Conservation (phyloP, 805 yeast species). For the Cyberlindnera veronae region DNA sequence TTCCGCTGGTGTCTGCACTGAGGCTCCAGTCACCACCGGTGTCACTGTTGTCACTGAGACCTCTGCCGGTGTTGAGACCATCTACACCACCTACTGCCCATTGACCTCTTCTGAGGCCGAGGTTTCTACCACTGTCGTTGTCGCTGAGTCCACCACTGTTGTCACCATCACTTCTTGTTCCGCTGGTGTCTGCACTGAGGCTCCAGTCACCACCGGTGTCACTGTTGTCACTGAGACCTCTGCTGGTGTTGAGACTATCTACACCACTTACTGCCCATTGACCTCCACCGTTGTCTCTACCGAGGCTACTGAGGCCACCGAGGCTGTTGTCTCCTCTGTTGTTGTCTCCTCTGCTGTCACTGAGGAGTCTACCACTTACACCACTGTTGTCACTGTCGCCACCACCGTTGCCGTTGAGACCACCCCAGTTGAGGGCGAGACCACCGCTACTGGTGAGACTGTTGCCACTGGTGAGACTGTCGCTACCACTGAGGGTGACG, state of each 20-base stretch:
- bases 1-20: conserved; percentile 12
- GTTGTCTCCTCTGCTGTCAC: conserved; percentile 24
- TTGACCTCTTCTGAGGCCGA: conserved; percentile 19
- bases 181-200: conserved; percentile 6
- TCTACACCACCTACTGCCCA: conserved; percentile 23
- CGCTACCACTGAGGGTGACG: conserved; percentile 9
- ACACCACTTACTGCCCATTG: conserved; percentile 23
- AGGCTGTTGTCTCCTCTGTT: conserved; percentile 15
- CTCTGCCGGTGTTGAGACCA: conserved; percentile 16
- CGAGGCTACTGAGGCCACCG: conserved; percentile 9
- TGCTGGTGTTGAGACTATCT: conserved; percentile 12
- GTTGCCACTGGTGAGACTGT: conserved; percentile 3
- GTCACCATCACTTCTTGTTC: conserved; percentile 29
- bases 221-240: conserved; percentile 30
- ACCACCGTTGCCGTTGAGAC: conserved; percentile 5
- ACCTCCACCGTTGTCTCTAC: conserved; percentile 22
- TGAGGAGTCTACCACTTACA: conserved; percentile 8
- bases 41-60: conserved; percentile 24
- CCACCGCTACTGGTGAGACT: conserved; percentile 5
- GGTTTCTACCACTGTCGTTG: conserved; percentile 8
- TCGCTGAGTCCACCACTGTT: conserved; percentile 26
- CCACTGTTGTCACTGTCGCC: conserved; percentile 14
- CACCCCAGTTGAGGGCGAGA: conserved; percentile 13
- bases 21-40: conserved; percentile 13
- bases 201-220: conserved; percentile 26